Percentiles rank a stretch among this genome's conserved stretches.
Evolutionary conservation across 192 early-diverging fungal species (phyloP).

Genomic region (Linnemannia zychae): DNA sequence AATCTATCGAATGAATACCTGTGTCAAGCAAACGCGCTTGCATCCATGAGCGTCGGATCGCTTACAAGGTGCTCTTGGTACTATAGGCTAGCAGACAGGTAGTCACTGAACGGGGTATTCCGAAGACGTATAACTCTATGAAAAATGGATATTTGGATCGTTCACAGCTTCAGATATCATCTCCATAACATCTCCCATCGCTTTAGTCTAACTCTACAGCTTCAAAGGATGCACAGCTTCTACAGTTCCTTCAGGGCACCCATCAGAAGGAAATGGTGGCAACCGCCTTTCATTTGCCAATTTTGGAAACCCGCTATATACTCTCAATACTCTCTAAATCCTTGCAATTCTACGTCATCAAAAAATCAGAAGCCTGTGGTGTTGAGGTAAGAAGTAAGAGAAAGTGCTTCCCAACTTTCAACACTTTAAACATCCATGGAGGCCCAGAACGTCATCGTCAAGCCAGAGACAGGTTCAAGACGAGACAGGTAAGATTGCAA

Average conservation of each 20-base stretch:
- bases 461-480: background rate
- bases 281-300: background rate
- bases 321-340: background rate
- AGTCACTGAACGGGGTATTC: background rate
- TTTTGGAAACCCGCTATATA: background rate
- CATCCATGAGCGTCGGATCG: background rate
- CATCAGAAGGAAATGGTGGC: background rate
- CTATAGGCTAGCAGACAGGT: background rate
- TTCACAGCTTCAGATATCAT: background rate
- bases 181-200: background rate
- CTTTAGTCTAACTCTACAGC: background rate
- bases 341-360: background rate
- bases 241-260: background rate
- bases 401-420: background rate
- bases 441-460: constrained; percentile 27
- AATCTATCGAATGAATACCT: background rate
- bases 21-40: background rate
- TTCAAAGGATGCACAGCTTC: background rate
- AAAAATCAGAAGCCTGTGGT: too few species aligned
- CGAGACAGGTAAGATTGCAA: constrained; percentile 7
- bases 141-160: background rate
- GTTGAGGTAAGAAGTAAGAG: background rate
- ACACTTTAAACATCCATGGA: constrained; percentile 23
- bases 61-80: background rate
- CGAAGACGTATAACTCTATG: background rate